phyloP scores from a whole-genome alignment of 148 eudicot species.

The Nepenthes gracilis region DNA sequence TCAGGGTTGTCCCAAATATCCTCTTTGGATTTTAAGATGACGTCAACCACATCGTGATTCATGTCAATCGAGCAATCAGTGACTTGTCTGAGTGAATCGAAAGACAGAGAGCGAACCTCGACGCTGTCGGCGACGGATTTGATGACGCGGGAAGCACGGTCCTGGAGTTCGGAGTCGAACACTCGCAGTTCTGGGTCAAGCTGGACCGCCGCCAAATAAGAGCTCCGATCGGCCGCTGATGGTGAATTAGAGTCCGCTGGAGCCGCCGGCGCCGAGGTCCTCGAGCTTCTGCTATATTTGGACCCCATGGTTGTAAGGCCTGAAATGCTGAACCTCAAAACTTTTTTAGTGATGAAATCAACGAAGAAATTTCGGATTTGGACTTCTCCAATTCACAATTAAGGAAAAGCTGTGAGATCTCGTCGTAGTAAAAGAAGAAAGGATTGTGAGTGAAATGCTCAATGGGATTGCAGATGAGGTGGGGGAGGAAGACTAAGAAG shows the following conservation, averaged over 20 bases:
- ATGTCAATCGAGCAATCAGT: slow-evolving; percentile 20
- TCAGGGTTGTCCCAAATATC: slow-evolving; percentile 31
- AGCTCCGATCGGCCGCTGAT: background rate
- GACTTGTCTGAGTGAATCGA: slow-evolving; percentile 18
- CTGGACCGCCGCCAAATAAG: slow-evolving; percentile 17
- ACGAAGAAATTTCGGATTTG: background rate
- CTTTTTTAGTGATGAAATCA: too few species aligned
- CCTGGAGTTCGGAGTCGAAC: slow-evolving; percentile 20
- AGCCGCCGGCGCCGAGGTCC: background rate
- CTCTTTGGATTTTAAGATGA: slow-evolving; percentile 17
- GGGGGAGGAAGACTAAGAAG: too few species aligned
- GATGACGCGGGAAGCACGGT: slow-evolving; percentile 12
- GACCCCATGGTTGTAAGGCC: background rate
- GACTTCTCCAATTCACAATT: too few species aligned
- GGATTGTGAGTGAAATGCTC: too few species aligned
- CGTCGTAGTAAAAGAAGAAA: too few species aligned
- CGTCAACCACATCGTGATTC: slow-evolving; percentile 22
- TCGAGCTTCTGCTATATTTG: slow-evolving; percentile 10
- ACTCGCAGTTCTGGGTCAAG: slow-evolving; percentile 18
- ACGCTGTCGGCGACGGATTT: background rate
- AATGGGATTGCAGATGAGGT: too few species aligned
- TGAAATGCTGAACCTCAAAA: background rate
- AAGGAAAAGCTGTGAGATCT: too few species aligned
- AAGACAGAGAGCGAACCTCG: slow-evolving; percentile 15
- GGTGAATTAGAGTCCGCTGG: background rate